Evolutionary conservation across 2,329 filamentous ascomycete species (phyloP).

Genomic region (Trichophyton simii): DNA sequence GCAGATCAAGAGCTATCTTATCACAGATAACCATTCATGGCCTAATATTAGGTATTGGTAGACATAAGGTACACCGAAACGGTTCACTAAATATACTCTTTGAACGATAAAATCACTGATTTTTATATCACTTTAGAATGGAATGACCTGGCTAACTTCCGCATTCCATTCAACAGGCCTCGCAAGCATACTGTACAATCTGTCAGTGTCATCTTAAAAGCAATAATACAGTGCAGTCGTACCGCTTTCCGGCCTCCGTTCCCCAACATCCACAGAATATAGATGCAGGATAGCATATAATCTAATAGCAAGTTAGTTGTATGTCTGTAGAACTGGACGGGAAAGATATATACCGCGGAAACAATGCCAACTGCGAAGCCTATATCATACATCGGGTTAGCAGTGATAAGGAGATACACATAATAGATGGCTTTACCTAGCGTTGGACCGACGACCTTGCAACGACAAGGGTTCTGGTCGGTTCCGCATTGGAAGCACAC

Average conservation of each 20-base stretch:
- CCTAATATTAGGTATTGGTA: too few species aligned
- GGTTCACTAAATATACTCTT: too few species aligned
- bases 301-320: slow-evolving; percentile 20
- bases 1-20: too few species aligned
- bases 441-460: slow-evolving; percentile 45
- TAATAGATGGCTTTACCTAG: slow-evolving; percentile 26
- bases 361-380: slow-evolving; percentile 37
- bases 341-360: slow-evolving; percentile 33
- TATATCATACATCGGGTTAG: slow-evolving; percentile 10
- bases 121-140: slow-evolving; percentile 20
- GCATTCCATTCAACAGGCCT: slow-evolving; percentile 42
- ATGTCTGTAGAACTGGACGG: neutral
- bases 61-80: too few species aligned
- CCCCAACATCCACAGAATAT: slow-evolving; percentile 46
- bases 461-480: slow-evolving; percentile 46
- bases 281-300: slow-evolving; percentile 44
- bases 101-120: too few species aligned
- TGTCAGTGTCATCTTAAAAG: slow-evolving; percentile 8
- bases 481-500: slow-evolving; percentile 46
- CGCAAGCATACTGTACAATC: slow-evolving; percentile 35
- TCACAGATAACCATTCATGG: too few species aligned
- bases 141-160: slow-evolving; percentile 39
- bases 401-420: neutral
- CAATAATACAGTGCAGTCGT: slow-evolving; percentile 15
- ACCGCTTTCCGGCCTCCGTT: slow-evolving; percentile 44